A percentile compares a stretch with the other conserved stretches of the same genome.
These are phyloP conservation scores for Herpetomonas tarakana DNA, from an alignment of 208 protist species.

Conservation along the genomic window DNA sequence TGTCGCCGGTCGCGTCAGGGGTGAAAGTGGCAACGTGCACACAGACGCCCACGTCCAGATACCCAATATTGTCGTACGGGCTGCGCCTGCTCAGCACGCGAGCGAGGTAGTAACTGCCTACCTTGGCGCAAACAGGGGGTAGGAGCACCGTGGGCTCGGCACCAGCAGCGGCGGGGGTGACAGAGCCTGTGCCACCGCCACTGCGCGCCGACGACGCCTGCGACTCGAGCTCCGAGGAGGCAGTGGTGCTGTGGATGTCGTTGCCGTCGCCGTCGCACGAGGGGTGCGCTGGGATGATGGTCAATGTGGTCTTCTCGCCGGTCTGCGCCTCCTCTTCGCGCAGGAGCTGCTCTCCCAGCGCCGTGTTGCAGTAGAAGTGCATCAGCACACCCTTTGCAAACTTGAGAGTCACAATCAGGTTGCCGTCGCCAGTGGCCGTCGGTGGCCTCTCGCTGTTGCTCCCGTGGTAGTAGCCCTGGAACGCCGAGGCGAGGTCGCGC, in stretches of 20 bases:
- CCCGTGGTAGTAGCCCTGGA: not conserved
- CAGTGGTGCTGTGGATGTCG: not conserved
- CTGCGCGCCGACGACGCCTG: too few relatives aligned
- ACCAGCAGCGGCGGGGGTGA: not conserved
- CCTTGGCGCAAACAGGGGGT: constrained; percentile 7
- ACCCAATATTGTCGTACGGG: constrained; percentile 41
- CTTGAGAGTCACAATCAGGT: constrained; percentile 34
- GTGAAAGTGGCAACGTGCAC: constrained; percentile 26
- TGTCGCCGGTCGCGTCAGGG: constrained; percentile 4
- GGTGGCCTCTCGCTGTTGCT: constrained; percentile 4
- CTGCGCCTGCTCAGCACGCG: constrained; percentile 32
- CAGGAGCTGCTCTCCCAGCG: not conserved
- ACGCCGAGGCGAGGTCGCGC: too few relatives aligned
- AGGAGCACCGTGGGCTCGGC: too few relatives aligned
- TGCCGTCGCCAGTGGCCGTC: constrained; percentile 5
- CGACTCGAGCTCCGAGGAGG: not conserved
- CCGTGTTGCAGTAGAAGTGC: constrained; percentile 31
- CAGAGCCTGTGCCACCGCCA: not conserved
- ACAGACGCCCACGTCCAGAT: constrained; percentile 44
- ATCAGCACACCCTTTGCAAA: constrained; percentile 45
- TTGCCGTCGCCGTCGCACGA: too few relatives aligned
- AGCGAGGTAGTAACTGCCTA: constrained; percentile 45
- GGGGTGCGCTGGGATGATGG: not conserved
- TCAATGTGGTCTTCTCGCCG: too few relatives aligned
- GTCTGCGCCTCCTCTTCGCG: not conserved